Base-by-base conservation (phyloP, 257 asterid species). In the Solanum piurae region DNA sequence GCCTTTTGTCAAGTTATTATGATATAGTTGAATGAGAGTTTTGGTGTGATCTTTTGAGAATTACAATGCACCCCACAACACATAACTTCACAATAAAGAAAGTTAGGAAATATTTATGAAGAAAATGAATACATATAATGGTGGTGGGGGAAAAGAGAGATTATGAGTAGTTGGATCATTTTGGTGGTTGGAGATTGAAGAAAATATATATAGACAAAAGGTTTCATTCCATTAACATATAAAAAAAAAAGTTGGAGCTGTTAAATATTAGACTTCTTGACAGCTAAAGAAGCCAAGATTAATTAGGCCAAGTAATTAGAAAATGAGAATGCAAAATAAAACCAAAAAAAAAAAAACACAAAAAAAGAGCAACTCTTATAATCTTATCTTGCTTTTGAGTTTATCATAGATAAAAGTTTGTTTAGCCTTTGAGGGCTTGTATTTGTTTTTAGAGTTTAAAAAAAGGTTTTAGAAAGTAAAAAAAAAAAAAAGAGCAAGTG, bases 241-340 rank as follows among this genome's bases (percentile, higher is more conserved):
- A 58, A 4, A 9, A 9, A 38, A 49, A 44, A 74, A 68, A 86
- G n/a, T 52, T 82, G 33, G 34, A 83, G 92, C 88, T 91, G 92
- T 88, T 91, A 88, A 91, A 86, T 88, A 79, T 85, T 87, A 89
- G 79, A 89, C 83, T 29, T 86, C 88, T 87, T 91, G 83, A 86
- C 89, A 91, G 89, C 89, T 77, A 76, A 83, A 86, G 89, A 86
- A 87, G 79, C 88, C 66, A 40, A 36, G 20, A 87, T 31, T 73
- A 27, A 64, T 33, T 44, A 86, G 88, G 73, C n/a, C n/a, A 76
- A 86, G n/a, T 74, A n/a, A 83, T 13, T 84, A 85, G 79, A 25
- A 52, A 84, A 23, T 7, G 16, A 75, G 34, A 75, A 79, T 77
- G 84, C 64, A 74, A 73, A 52, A 52, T 8, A 11, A 86, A 44